Base-by-base conservation (phyloP, 805 yeast genomes). In the Candida railenensis region DNA sequence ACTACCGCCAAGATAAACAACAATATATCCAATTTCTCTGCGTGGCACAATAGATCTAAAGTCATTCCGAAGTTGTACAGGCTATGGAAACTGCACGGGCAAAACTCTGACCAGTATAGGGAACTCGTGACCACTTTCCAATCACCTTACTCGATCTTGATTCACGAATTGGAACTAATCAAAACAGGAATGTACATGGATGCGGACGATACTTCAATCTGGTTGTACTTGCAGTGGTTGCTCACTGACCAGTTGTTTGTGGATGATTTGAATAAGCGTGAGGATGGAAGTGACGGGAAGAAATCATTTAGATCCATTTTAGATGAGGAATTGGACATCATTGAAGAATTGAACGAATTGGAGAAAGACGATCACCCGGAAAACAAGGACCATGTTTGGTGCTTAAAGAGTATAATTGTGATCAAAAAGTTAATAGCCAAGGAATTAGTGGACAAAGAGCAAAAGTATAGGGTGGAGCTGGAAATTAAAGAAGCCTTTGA, bases 11-110 rank as follows among this genome's bases (percentile, higher is more conserved):
- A 84, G 69, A 89, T 94, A 55, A 87, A 86, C 56, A 77, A 75
- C 46, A 87, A 94, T 63, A 89, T 91, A 48, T 87, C 97, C 34
- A 94, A 94, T 64, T 94, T 86, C 58, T 88, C 96, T 2, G 98
- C 99, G 4, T 90, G 96, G 96, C 97, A 92, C 63, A 88, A 89
- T 62, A 73, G 98, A 51, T 78, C 89, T 1, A 82, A 80, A 47
- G 66, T 91, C 48, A 76, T 92, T 11, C 82, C 83, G 2, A 66
- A 65, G 43, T 62, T 87, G 43, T 73, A 80, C 45, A 52, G 56
- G 0, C 43, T 52, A 38, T 40, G 54, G 19, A 45, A 34, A 30
- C 22, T 19, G 18, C 14, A 9, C 12, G 19, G 7, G 9, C 11
- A 7, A 4, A 21, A 4, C 12, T 7, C 19, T 3, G 37, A 25